phyloP scores from a whole-genome alignment of 2,329 filamentous ascomycete genomes.

The Beauveria pseudobassiana region DNA sequence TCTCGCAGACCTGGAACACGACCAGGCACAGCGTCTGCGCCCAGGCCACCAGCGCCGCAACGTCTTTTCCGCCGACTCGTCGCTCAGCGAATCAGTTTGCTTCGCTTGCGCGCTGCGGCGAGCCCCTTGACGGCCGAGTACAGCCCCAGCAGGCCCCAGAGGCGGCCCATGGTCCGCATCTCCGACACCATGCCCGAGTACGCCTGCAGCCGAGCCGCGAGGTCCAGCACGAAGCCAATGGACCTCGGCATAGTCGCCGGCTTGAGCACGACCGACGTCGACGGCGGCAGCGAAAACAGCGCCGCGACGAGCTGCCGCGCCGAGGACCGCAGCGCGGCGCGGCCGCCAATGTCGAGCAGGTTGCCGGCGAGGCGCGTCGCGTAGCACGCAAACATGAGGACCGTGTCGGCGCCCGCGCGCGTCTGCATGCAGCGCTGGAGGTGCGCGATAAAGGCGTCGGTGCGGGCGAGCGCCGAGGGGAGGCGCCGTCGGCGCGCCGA shows the following conservation, averaged over 20 bases:
- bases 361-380: slow-evolving; percentile 48
- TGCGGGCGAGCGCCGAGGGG: slow-evolving; percentile 26
- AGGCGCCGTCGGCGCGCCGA: slow-evolving; percentile 8
- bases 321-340: slow-evolving; percentile 48
- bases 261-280: slow-evolving; percentile 38
- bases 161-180: slow-evolving; percentile 61
- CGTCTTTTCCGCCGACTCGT: slow-evolving; percentile 26
- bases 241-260: slow-evolving; percentile 24
- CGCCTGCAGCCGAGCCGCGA: slow-evolving; percentile 47
- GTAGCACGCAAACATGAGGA: slow-evolving; percentile 64
- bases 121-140: slow-evolving; percentile 58
- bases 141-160: slow-evolving; percentile 72
- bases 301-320: slow-evolving; percentile 46
- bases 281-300: slow-evolving; percentile 42
- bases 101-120: slow-evolving; percentile 20
- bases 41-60: slow-evolving; percentile 48
- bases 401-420: slow-evolving; percentile 60
- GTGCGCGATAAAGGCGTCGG: slow-evolving; percentile 48
- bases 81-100: slow-evolving; percentile 22
- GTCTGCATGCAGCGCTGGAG: slow-evolving; percentile 59
- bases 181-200: slow-evolving; percentile 63
- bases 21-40: slow-evolving; percentile 61
- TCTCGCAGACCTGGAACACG: slow-evolving; percentile 74
- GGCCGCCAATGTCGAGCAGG: slow-evolving; percentile 43
- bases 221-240: slow-evolving; percentile 38